phyloP scores from a whole-genome alignment of 2,329 filamentous ascomycete genomes.

The Pyricularia pennisetigena region DNA sequence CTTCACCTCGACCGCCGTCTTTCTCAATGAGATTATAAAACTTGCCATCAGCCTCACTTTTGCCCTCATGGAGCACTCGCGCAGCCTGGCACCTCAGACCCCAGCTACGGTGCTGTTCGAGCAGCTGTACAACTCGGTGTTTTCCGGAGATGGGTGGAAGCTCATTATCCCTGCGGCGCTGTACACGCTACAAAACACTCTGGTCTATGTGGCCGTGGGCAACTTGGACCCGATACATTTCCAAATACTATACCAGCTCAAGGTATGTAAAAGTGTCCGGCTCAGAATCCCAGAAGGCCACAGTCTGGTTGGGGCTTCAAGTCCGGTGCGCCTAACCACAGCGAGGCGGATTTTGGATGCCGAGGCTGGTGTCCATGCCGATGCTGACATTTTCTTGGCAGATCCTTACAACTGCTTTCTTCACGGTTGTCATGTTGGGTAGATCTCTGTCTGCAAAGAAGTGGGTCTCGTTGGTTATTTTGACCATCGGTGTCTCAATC shows the following conservation, averaged over 20 bases:
- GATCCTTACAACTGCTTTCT: constrained; percentile 82
- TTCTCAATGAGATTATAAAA: constrained; percentile 89
- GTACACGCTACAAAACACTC: constrained; percentile 86
- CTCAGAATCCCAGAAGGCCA: neutral
- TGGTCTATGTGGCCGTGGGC: constrained; percentile 85
- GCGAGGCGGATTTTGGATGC: neutral
- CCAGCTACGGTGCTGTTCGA: constrained; percentile 72
- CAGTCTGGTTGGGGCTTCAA: neutral
- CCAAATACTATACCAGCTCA: constrained; percentile 87
- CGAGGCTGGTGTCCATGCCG: neutral
- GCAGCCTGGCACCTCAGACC: constrained; percentile 65
- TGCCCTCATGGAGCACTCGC: constrained; percentile 78
- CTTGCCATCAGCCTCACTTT: constrained; percentile 77
- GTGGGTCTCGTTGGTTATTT: constrained; percentile 70
- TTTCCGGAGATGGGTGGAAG: constrained; percentile 90
- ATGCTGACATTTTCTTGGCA: constrained; percentile 15
- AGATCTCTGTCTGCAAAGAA: constrained; percentile 60
- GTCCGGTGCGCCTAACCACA: neutral
- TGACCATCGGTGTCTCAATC: constrained; percentile 74
- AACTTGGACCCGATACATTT: constrained; percentile 91
- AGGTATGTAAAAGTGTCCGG: constrained; percentile 34
- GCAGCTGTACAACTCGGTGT: constrained; percentile 71
- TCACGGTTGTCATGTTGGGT: constrained; percentile 70
- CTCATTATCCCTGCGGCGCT: constrained; percentile 78
- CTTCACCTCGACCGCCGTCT: constrained; percentile 86